Evolutionary conservation across 257 asterid species (phyloP).

Genomic region (Jaltomata sinuosa): DNA sequence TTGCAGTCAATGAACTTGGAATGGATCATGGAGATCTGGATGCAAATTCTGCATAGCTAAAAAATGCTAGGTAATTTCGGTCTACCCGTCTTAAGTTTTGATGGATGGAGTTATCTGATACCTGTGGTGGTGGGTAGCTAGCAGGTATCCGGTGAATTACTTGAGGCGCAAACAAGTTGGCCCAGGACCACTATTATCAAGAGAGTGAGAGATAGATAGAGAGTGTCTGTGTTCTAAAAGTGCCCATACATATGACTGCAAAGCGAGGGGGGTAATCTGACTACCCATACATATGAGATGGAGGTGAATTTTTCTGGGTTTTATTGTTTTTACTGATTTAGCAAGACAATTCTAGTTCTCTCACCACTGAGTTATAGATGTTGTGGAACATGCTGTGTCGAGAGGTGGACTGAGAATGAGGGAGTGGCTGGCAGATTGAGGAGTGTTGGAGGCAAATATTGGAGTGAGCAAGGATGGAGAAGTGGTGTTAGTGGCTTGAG

Average conservation of each 20-base stretch:
- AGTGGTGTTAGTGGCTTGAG: not conserved
- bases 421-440: not conserved
- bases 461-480: not conserved
- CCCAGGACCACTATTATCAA: not conserved
- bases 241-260: too few species aligned
- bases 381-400: not conserved
- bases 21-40: not conserved
- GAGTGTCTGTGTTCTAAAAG: not conserved
- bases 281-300: not conserved
- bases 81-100: not conserved
- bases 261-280: not conserved
- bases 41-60: not conserved
- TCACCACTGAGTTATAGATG: not conserved
- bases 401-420: not conserved
- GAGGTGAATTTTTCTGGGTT: not conserved
- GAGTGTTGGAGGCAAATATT: not conserved
- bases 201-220: not conserved
- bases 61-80: not conserved
- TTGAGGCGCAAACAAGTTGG: not conserved
- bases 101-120: not conserved
- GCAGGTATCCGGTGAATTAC: not conserved
- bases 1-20: not conserved
- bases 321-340: not conserved
- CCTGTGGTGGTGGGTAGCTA: not conserved
- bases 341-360: not conserved